phyloP scores from a whole-genome alignment of 805 yeast genomes.

The Candida lessepsii region DNA sequence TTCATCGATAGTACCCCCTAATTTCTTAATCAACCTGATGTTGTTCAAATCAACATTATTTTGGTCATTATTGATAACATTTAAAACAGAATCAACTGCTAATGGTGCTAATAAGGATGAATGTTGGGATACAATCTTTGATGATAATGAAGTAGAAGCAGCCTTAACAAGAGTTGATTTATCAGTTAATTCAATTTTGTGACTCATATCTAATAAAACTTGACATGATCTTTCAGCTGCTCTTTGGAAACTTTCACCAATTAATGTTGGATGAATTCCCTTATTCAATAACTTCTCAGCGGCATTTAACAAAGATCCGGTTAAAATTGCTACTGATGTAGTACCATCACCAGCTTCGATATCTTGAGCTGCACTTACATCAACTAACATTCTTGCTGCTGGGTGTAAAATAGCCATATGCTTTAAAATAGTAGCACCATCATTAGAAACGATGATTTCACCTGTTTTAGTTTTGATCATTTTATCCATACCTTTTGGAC shows the following conservation, averaged over 20 bases:
- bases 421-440: constrained; percentile 91
- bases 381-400: constrained; percentile 96
- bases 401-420: constrained; percentile 99
- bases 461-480: constrained; percentile 95
- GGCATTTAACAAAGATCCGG: constrained; percentile 93
- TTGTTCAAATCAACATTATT: constrained; percentile 80
- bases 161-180: constrained; percentile 84
- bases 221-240: constrained; percentile 85
- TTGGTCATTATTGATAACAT: constrained; percentile 60
- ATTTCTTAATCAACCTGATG: constrained; percentile 86
- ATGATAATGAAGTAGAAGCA: constrained; percentile 89
- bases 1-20: constrained; percentile 97
- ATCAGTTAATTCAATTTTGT: constrained; percentile 74
- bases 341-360: constrained; percentile 99
- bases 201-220: constrained; percentile 80
- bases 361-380: constrained; percentile 96
- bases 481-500: constrained; percentile 99
- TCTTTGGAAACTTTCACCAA: constrained; percentile 88
- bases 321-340: constrained; percentile 91
- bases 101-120: constrained; percentile 84
- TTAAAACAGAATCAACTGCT: constrained; percentile 90
- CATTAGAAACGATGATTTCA: constrained; percentile 91
- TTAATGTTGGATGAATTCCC: constrained; percentile 93
- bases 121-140: constrained; percentile 94
- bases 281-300: constrained; percentile 86